These are phyloP conservation scores for Crepidotus variabilis DNA, from an alignment of 768 basidiomycete genomes.

Conservation along the genomic window DNA sequence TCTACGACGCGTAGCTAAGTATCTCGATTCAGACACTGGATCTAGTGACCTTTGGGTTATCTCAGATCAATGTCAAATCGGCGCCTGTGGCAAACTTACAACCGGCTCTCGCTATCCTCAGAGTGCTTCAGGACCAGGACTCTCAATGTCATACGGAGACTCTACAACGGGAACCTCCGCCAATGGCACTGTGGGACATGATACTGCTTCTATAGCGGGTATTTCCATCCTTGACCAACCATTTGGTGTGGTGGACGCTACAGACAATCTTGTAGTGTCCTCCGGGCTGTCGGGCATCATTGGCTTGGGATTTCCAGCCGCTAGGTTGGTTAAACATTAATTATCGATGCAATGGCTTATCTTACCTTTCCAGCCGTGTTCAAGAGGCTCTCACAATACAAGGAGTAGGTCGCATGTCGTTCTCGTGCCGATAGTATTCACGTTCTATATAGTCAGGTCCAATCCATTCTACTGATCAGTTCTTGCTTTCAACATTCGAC, in stretches of 20 bases:
- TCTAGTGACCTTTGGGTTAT: slow-evolving; percentile 71
- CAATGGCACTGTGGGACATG: slow-evolving; percentile 49
- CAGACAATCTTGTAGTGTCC: slow-evolving; percentile 52
- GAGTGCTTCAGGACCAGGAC: slow-evolving; percentile 28
- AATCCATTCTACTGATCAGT: slow-evolving; percentile 30
- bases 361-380: slow-evolving; percentile 10
- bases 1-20: slow-evolving; percentile 1
- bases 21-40: slow-evolving; percentile 50
- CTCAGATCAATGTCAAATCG: slow-evolving; percentile 41
- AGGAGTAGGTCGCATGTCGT: too few species aligned
- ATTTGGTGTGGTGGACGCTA: slow-evolving; percentile 55
- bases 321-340: slow-evolving; percentile 39
- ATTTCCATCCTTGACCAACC: slow-evolving; percentile 46
- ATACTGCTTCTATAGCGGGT: slow-evolving; percentile 51
- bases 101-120: slow-evolving; percentile 39
- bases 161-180: slow-evolving; percentile 63
- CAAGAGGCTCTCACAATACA: slow-evolving; percentile 7
- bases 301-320: slow-evolving; percentile 65
- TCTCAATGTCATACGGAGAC: slow-evolving; percentile 59
- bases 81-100: slow-evolving; percentile 31
- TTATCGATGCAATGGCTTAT: neutral
- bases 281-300: slow-evolving; percentile 60
- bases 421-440: slow-evolving; percentile 3
- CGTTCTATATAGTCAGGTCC: slow-evolving; percentile 15
- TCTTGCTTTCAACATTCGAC: slow-evolving; percentile 29